Evolutionary conservation across 495 filamentous ascomycete genomes (phyloP), one percentile per base, ranked within the genome.

Genomic region (Hapsidospora chrysogenum): DNA sequence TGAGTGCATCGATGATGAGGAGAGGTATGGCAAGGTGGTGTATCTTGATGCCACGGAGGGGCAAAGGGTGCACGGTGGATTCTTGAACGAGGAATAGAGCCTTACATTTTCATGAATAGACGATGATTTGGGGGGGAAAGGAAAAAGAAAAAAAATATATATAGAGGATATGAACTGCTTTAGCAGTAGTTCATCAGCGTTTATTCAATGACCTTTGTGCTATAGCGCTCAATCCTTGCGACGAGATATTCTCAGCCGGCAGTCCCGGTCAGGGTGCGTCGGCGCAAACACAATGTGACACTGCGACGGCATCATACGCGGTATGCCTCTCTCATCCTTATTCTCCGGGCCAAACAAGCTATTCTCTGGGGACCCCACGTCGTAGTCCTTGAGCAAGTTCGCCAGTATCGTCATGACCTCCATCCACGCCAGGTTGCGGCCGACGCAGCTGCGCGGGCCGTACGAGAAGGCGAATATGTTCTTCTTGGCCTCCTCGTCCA

Each of bases 341-440:
- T 26, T 26, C 6, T 26, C 6, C 23, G 23, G 23, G 6, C 23
- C 23, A 26, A 26, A 26, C 6, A 11, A 6, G 23, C 23, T 26
- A 26, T 26, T 11, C 6, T 6, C 6, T 6, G 23, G 23, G 6
- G 11, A 11, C 6, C 23, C 11, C 6, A 26, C 6, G 11, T 26
- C 23, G 11, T 26, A 26, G 23, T 26, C 23, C 23, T 26, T 26
- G 23, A 26, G 23, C 11, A 26, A 6, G 11, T 26, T 83, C 2
- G 68, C 69, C 29, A 74, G 74, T 37, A 92, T 89, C 32, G 86
- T 64, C 41, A 76, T 74, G 57, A 94, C 62, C 52, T 92, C 85
- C 85, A 94, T 92, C 68, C 92, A 84, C 1, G 85, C 85, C 13
- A 94, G 78, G 50, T 86, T 89, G 31, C 82, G 54, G 0, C 85